Base-by-base conservation (phyloP, 345 rosid genomes). In the Barbarea vulgaris region DNA sequence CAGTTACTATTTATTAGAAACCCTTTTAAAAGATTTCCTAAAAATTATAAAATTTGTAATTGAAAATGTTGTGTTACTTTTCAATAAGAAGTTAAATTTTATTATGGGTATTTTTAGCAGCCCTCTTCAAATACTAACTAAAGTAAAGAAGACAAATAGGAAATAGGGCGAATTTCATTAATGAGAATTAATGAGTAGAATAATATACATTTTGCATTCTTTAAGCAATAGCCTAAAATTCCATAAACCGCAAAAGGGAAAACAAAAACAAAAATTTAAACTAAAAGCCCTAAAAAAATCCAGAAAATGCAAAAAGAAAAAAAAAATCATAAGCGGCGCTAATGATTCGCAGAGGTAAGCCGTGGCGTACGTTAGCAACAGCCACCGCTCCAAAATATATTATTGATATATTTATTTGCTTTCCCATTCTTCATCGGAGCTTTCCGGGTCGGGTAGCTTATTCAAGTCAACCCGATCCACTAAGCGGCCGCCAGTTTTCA, bases 371-470 rank as follows among this genome's bases (percentile, higher is more conserved):
- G 68, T 77, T 83, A 74, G 80, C 79, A 24, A 51, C 70, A 25
- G 60, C 74, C 61, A 47, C 62, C 75, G 64, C 62, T 55, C 36
- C n/a, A 61, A 22, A 15, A 61, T 39, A 76, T 39, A 34, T 12
- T 14, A 8, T 50, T 33, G 21, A 17, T 33, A 21, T 17, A 3
- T 61, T 28, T 80, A 75, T 57, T 69, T 85, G 56, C 42, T 82
- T 28, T 79, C 82, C 84, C 85, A 86, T 46, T 86, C 96, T 56
- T 69, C 85, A 63, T 87, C 93, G 65, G 83, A 85, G 67, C 85
- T 91, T 73, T 95, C 99, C 81, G 97, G 94, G 87, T 92, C 96
- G 81, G 99, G 99, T 62, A 87, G 3, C 72, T 95, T 90, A 71
- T 95, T 95, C 90, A 95, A 81, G 76, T 92, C 99, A 50, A 89